A percentile compares a stretch with the other conserved stretches of the same genome.
These are phyloP conservation scores for Globisporangium nunn DNA, from an alignment of 352 stramenopile genomes.

Conservation along the genomic window DNA sequence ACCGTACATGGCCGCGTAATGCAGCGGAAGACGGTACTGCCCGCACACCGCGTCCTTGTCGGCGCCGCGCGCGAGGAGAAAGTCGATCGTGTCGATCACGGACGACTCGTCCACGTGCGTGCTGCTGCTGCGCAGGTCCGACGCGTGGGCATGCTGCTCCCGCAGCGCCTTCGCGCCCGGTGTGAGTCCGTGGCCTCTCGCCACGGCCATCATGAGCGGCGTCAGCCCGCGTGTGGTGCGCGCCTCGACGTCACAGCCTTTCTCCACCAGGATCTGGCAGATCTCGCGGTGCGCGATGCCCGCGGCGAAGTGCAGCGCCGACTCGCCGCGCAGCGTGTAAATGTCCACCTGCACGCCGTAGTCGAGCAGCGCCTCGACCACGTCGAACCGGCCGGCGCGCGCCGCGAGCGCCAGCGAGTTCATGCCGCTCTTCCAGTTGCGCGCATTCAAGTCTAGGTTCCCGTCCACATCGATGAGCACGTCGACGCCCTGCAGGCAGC, in stretches of 20 bases:
- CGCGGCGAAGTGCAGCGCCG: constrained; percentile 75
- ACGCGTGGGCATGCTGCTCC: constrained; percentile 17
- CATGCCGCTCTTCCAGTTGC: constrained; percentile 80
- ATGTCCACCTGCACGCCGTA: constrained; percentile 70
- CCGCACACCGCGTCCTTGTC: constrained; percentile 58
- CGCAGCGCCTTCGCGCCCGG: constrained; percentile 25
- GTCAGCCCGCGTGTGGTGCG: constrained; percentile 65
- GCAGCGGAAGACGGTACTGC: constrained; percentile 60
- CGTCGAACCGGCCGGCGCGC: constrained; percentile 49
- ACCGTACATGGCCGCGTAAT: constrained; percentile 68
- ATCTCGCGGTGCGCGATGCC: constrained; percentile 50
- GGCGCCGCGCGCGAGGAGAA: constrained; percentile 56
- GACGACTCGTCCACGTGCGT: constrained; percentile 43
- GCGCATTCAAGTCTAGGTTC: constrained; percentile 63
- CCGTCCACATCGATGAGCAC: constrained; percentile 62
- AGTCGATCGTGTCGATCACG: constrained; percentile 64
- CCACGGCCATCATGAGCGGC: constrained; percentile 70
- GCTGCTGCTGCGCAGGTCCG: constrained; percentile 35
- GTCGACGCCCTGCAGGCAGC: constrained; percentile 65
- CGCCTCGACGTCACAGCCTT: constrained; percentile 58
- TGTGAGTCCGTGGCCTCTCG: constrained; percentile 29
- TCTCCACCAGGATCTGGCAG: constrained; percentile 66
- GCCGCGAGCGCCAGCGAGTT: constrained; percentile 67
- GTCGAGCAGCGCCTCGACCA: constrained; percentile 79
- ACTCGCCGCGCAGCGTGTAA: constrained; percentile 56